Conservation (phyloP, 306 rosid genomes). For the Boehmeria nivea region DNA sequence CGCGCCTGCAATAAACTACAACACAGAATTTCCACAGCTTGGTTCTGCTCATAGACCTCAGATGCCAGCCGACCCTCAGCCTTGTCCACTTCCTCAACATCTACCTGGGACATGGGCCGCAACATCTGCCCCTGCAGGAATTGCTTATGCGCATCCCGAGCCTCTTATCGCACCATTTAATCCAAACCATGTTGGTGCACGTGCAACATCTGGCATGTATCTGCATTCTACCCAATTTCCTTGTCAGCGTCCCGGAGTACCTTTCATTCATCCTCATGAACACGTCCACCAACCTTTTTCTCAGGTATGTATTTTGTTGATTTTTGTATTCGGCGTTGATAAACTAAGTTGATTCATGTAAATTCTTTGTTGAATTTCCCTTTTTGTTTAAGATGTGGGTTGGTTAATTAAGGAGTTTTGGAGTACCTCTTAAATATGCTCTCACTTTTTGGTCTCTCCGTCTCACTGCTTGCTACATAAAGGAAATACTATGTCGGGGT, state of each 20-base stretch:
- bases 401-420: not conserved
- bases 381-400: no score
- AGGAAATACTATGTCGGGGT: no score
- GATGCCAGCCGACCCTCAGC: conserved; percentile 69
- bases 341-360: no score
- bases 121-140: conserved; percentile 60
- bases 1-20: conserved; percentile 76
- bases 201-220: conserved; percentile 57
- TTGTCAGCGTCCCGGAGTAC: conserved; percentile 81
- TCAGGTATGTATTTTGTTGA: conserved; percentile 54
- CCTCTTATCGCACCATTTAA: conserved; percentile 63
- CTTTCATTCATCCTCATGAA: conserved; percentile 74
- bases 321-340: no score
- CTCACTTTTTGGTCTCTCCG: no score
- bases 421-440: not conserved
- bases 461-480: no score
- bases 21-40: conserved; percentile 95
- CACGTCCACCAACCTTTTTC: conserved; percentile 76
- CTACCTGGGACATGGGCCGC: conserved; percentile 73
- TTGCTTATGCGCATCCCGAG: conserved; percentile 86
- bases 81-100: conserved; percentile 66
- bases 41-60: conserved; percentile 82
- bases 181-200: conserved; percentile 72
- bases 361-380: no score
- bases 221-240: conserved; percentile 88